Base-by-base conservation (phyloP, 2,329 filamentous ascomycete genomes). In the Aspergillus alliaceus region DNA sequence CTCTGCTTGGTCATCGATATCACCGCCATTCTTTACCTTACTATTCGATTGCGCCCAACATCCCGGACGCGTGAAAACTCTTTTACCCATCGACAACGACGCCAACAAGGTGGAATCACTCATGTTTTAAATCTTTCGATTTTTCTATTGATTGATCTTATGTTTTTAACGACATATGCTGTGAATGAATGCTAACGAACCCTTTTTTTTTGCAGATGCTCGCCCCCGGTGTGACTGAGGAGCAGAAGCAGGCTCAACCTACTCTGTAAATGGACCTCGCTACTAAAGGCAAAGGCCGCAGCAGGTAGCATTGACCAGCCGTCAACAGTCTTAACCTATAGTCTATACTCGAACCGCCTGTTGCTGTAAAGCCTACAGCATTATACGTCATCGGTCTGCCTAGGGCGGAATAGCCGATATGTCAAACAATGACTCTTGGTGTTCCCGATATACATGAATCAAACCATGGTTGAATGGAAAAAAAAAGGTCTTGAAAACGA, bases 211-310 rank as follows among this genome's bases (percentile, higher is more conserved):
- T 51, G 25, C 46, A 78, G 76, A 77, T 78, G 74, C 74, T 78
- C 64, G 73, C 75, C 27, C 75, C 76, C 40, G 76, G 76, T 46
- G 59, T 61, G 34, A 59, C 67, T 25, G 49, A 62, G 48, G 64
- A 71, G 60, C 66, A 69, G 61, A 62, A 69, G 63, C 53, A 65
- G 57, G 66, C 64, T 57, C 66, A 75, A 60, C 69, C 71, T 50
- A 62, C 71, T 57, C 64, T 75, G 65, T 76, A 75, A 75, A 72
- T 66, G 65, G 68, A 66, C 59, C 58, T 34, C 52, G 48, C 53
- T 22, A 37, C 51, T 53, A 57, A 64, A 64, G 63, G 53, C 59
- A 62, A 62, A 59, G 61, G 58, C 46, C 57, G 57, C 62, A 60
- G 57, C 58, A 50, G 58, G 59, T 59, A 59, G 54, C 59, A 47